A percentile compares a stretch with the other conserved stretches of the same genome.
phyloP scores from a whole-genome alignment of 1,139 yeast species.

The Casaregolazyma lundiana region DNA sequence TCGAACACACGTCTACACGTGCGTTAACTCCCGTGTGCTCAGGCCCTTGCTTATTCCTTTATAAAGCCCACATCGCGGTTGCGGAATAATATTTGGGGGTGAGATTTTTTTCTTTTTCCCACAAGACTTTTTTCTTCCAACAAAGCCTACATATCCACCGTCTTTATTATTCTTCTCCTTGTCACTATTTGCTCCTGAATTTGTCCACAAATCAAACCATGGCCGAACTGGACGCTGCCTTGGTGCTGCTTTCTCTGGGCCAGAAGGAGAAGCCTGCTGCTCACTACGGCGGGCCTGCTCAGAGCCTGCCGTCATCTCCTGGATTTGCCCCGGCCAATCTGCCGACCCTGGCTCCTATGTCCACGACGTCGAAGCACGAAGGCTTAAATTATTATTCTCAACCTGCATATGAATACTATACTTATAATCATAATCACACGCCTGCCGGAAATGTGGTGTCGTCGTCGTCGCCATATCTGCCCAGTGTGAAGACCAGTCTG shows the following conservation, averaged over 20 bases:
- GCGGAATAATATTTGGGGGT: constrained; percentile 1
- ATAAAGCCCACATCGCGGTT: too few relatives aligned
- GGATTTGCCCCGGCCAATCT: not conserved
- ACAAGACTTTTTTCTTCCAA: not conserved
- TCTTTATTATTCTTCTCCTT: not conserved
- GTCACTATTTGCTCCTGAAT: too few relatives aligned
- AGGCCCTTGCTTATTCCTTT: not conserved
- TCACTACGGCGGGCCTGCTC: not conserved
- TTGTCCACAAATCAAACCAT: constrained; percentile 5
- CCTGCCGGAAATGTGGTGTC: not conserved
- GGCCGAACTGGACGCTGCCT: constrained; percentile 14
- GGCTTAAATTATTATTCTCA: constrained; percentile 4
- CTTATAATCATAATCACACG: not conserved
- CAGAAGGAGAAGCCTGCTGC: constrained; percentile 5
- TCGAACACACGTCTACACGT: too few relatives aligned
- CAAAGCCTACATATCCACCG: not conserved
- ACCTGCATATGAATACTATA: not conserved
- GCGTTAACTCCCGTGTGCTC: not conserved
- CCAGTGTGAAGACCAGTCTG: constrained; percentile 1
- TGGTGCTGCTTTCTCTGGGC: constrained; percentile 13
- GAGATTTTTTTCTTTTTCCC: not conserved
- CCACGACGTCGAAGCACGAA: not conserved
- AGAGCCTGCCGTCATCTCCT: not conserved
- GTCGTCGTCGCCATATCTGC: not conserved
- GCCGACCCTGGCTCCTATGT: not conserved